Evolutionary conservation across 805 yeast genomes (phyloP), one percentile per base, ranked within the genome.

Genomic region (Candida palmyrensis): DNA sequence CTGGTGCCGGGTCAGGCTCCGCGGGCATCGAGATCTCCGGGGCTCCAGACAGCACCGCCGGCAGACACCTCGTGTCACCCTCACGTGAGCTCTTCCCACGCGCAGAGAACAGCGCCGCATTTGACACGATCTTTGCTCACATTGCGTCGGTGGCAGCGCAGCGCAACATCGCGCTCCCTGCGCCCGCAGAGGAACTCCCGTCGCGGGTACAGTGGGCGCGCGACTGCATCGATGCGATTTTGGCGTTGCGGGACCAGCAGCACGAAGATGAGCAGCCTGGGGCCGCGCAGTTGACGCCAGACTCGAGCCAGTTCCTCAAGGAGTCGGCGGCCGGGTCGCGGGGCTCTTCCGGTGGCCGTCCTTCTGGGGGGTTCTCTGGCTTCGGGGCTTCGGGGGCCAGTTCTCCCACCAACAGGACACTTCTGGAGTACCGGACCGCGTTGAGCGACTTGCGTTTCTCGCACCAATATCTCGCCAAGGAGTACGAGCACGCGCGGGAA

Each of bases 371-470:
- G 26, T 12, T 30, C 33, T 33, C 33, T 32, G 11, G 32, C 32
- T 9, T 30, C 25, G 6, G n/a, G n/a, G n/a, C n/a, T n/a, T n/a
- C n/a, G n/a, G n/a, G n/a, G n/a, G n/a, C 16, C 20, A 13, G 23
- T 6, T 25, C 29, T 7, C 23, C 33, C 5, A 22, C 11, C 38
- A 53, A 54, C 17, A 53, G 49, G 38, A 32, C 42, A 12, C 18
- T 60, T 13, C 42, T 56, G 22, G 67, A 63, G 21, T 59, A 73
- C 45, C 69, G 67, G 41, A 74, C 82, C 0, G 87, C 88, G 0
- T 59, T 82, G 31, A 71, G 67, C 36, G 92, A 82, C 50, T 61
- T 82, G 33, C 78, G 81, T 42, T 73, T 82, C 49, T 82, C 87
- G 2, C 87, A 82, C 52, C 77, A 70, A 39, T 82, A 79, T 48